These are phyloP conservation scores for Elongisporangium undulatum DNA, from an alignment of 352 stramenopile species.

Conservation along the genomic window DNA sequence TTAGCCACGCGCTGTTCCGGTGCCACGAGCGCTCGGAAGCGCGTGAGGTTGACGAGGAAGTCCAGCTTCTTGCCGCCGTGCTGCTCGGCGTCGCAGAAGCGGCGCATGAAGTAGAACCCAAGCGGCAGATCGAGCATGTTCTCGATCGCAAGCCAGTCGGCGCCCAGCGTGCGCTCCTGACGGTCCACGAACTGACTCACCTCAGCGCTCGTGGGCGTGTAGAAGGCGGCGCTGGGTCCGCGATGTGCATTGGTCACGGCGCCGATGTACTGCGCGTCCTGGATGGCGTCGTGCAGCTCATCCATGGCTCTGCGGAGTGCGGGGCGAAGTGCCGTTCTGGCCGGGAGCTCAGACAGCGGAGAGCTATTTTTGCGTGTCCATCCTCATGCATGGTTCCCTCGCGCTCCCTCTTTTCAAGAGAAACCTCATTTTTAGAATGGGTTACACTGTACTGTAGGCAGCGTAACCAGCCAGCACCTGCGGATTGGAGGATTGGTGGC, in stretches of 20 bases:
- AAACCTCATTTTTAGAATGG: neutral
- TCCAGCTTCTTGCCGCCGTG: constrained; percentile 55
- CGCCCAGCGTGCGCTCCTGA: constrained; percentile 42
- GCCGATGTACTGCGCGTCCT: constrained; percentile 88
- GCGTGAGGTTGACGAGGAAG: constrained; percentile 74
- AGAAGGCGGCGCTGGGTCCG: constrained; percentile 63
- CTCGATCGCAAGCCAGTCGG: constrained; percentile 64
- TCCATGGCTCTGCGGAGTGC: constrained; percentile 42
- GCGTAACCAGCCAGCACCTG: neutral
- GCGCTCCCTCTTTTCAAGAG: neutral
- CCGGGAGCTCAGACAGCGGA: neutral
- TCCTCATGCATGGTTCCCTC: neutral
- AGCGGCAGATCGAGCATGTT: constrained; percentile 73
- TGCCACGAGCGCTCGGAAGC: constrained; percentile 44
- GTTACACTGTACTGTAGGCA: neutral
- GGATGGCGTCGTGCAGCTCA: constrained; percentile 86
- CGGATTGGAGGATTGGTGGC: neutral
- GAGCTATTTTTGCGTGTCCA: neutral
- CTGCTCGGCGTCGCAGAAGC: constrained; percentile 69
- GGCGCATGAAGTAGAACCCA: constrained; percentile 77
- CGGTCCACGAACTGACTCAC: constrained; percentile 59
- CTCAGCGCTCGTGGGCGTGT: constrained; percentile 59
- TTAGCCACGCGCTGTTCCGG: constrained; percentile 41
- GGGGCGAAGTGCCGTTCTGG: constrained; percentile 3
- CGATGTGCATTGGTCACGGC: constrained; percentile 74